Evolutionary conservation across 371 early-diverging fungal species (phyloP), one percentile per base, ranked within the genome.

Genomic region (Coemansia sp.): DNA sequence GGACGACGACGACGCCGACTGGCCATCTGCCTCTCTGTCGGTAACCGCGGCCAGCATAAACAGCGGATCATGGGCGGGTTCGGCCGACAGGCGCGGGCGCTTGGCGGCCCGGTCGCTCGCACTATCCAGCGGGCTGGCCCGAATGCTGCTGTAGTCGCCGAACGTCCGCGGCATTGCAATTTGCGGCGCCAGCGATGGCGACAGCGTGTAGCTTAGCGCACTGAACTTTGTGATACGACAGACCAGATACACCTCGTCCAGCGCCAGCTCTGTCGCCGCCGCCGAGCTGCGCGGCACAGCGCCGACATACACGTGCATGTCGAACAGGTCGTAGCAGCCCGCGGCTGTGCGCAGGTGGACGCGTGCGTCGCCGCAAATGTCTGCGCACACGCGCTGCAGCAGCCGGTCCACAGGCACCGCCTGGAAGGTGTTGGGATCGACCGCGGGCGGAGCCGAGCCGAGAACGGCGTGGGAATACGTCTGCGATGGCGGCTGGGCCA

Each of bases 391-490:
- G 38, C 62, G 59, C 47, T 63, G 72, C 16, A 66, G 56, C 55
- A 71, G 53, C 18, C 72, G 72, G 63, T 59, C 62, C 16, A 63
- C 38, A 5, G 72, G 63, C 47, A 56, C 56, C 14, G 63, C 52
- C 53, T 71, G 72, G 60, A 71, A 71, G 5, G 62, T 60, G 47
- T 59, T 66, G 4, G 72, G 72, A 43, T 66, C 72, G 42, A 63
- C 63, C 12, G 67, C 52, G 9, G 52, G 55, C 33, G 67, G 52
- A 40, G 60, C 59, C 9, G 48, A 53, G 37, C 69, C 65, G 9
- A 60, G 54, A 5, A 59, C 39, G 3, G 65, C 44, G 48, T 58
- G 53, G 34, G 64, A 43, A 31, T 64, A 58, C 14, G 42, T 61
- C 11, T 29, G 55, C 3, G 65, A 58, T 31, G 61, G 65, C 11